Conservation (phyloP, 2,329 filamentous ascomycete genomes). For the Atkinsonella hypoxylon region DNA sequence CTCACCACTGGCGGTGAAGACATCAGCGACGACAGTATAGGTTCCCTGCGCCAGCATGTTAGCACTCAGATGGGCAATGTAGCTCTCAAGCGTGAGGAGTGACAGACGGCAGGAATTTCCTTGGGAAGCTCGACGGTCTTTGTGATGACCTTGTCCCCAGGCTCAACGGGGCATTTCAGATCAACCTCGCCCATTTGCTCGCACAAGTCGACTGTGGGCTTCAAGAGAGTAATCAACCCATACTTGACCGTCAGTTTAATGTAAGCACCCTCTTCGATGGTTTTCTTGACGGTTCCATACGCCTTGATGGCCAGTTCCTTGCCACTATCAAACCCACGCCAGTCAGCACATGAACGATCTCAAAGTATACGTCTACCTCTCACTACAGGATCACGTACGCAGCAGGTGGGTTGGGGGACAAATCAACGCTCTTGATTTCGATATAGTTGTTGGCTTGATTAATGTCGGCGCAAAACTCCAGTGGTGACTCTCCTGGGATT, state of each 20-base stretch:
- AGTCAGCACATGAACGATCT: conserved; percentile 9
- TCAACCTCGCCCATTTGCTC: conserved; percentile 83
- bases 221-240: conserved; percentile 81
- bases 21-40: conserved; percentile 82
- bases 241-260: conserved; percentile 84
- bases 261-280: conserved; percentile 66
- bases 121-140: conserved; percentile 78
- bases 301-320: conserved; percentile 67
- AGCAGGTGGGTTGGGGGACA: conserved; percentile 74
- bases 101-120: conserved; percentile 76
- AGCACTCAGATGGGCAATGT: background rate
- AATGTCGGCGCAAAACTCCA: conserved; percentile 61
- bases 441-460: conserved; percentile 56
- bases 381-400: conserved; percentile 41
- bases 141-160: conserved; percentile 58
- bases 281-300: conserved; percentile 58
- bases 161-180: conserved; percentile 74
- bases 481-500: conserved; percentile 76
- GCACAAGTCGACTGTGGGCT: conserved; percentile 71
- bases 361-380: too few relatives aligned
- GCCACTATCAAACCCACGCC: conserved; percentile 45
- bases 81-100: background rate
- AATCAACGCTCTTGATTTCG: conserved; percentile 64
- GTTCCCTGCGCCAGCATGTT: conserved; percentile 48
- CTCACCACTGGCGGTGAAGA: conserved; percentile 58